phyloP scores from a whole-genome alignment of 1,284 basidiomycete genomes.

The Moesziomyces sp. region DNA sequence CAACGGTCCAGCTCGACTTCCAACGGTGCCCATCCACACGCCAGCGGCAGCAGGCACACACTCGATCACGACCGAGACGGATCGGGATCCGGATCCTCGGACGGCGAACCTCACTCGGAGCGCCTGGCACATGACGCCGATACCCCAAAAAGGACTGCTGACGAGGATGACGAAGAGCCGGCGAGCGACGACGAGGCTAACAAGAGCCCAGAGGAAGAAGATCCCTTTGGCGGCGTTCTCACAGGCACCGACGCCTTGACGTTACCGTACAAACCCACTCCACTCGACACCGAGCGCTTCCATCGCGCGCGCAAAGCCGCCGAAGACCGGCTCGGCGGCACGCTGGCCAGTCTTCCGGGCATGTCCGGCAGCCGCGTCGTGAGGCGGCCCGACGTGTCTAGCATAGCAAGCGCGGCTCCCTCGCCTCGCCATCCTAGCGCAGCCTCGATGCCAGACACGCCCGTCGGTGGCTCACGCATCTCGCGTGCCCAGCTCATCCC shows the following conservation, averaged over 20 bases:
- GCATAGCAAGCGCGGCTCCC: constrained; percentile 4
- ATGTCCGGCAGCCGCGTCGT: constrained; percentile 27
- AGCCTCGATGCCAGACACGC: constrained; percentile 12
- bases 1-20: constrained; percentile 7
- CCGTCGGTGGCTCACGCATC: constrained; percentile 26
- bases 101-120: constrained; percentile 28
- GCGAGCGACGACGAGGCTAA: constrained; percentile 27
- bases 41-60: constrained; percentile 16
- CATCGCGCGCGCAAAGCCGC: constrained; percentile 78
- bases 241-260: constrained; percentile 79
- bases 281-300: constrained; percentile 80
- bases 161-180: constrained; percentile 30
- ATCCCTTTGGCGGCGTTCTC: constrained; percentile 83
- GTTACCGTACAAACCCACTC: constrained; percentile 75
- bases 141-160: constrained; percentile 15
- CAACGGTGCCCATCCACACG: constrained; percentile 10
- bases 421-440: constrained; percentile 23
- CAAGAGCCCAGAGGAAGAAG: constrained; percentile 57
- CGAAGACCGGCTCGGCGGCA: constrained; percentile 73
- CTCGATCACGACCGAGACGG: constrained; percentile 22
- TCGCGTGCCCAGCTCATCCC: constrained; percentile 29
- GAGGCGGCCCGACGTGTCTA: constrained; percentile 6
- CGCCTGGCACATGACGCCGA: constrained; percentile 19
- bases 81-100: constrained; percentile 29
- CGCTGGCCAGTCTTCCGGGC: constrained; percentile 40